These are phyloP conservation scores for Dryas octopetala DNA, from an alignment of 306 rosid species.

Conservation along the genomic window DNA sequence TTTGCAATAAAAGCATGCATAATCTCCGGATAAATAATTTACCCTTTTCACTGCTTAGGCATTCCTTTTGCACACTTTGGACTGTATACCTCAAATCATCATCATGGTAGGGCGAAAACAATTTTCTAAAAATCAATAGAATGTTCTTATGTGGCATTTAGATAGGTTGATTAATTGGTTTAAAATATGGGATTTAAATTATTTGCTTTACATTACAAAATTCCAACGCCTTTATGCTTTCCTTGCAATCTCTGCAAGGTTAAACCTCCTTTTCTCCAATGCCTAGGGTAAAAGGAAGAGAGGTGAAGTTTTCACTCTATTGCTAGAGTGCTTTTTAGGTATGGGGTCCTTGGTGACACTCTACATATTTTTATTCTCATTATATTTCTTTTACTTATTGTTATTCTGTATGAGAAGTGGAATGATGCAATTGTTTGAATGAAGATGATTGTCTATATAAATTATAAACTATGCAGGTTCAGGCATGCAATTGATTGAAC, in stretches of 20 bases:
- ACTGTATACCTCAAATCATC: conserved; percentile 9
- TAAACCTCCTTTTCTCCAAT: conserved; percentile 32
- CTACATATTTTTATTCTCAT: conserved; percentile 16
- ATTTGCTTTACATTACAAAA: neutral
- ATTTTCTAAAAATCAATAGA: neutral
- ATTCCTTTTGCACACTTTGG: conserved; percentile 16
- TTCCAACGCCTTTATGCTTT: neutral
- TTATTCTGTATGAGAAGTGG: neutral
- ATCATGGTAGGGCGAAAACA: conserved; percentile 14
- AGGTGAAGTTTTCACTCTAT: conserved; percentile 28
- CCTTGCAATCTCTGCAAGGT: conserved; percentile 16
- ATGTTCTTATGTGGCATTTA: too few relatives aligned
- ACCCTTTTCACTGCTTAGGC: conserved; percentile 33
- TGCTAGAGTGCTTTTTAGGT: conserved; percentile 39
- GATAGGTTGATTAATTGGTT: too few relatives aligned
- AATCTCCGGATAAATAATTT: conserved; percentile 30
- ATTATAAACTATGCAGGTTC: neutral
- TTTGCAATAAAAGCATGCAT: conserved; percentile 29
- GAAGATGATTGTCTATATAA: neutral
- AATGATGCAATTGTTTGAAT: conserved; percentile 5
- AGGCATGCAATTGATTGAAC: conserved; percentile 17
- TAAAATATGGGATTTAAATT: too few relatives aligned
- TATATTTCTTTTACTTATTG: conserved; percentile 18
- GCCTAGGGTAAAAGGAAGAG: conserved; percentile 29
- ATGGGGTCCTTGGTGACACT: conserved; percentile 14